phyloP scores from a whole-genome alignment of 176 grass and related monocot genomes.

The Zizania latifolia region DNA sequence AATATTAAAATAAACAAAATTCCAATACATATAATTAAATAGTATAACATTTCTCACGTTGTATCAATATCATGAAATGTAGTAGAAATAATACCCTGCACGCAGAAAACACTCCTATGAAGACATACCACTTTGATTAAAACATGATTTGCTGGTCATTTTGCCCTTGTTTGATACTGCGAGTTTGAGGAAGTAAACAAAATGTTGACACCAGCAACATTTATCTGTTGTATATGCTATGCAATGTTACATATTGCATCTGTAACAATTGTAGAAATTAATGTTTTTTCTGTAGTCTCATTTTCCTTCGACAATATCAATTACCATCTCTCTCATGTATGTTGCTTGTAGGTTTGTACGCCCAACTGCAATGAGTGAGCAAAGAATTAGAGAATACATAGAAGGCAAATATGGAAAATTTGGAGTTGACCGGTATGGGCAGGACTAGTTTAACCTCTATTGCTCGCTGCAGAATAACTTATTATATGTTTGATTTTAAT shows the following conservation, averaged over 20 bases:
- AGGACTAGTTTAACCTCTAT: slow-evolving; percentile 11
- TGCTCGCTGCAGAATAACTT: slow-evolving; percentile 9
- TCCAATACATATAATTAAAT: too few relatives aligned
- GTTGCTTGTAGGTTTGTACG: slow-evolving; percentile 61
- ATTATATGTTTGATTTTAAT: background rate
- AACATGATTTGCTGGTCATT: background rate
- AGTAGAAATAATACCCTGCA: too few relatives aligned
- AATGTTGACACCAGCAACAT: background rate
- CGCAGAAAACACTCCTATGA: too few relatives aligned
- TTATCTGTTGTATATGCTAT: background rate
- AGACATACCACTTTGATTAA: too few relatives aligned
- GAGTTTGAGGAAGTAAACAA: background rate
- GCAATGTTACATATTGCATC: background rate
- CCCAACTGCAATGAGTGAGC: slow-evolving; percentile 64
- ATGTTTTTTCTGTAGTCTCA: background rate
- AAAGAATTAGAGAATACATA: slow-evolving; percentile 76
- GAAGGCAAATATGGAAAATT: slow-evolving; percentile 95
- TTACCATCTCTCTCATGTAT: background rate
- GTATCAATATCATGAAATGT: too few relatives aligned
- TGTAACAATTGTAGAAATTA: background rate
- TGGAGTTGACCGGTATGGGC: slow-evolving; percentile 74
- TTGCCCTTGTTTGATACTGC: background rate
- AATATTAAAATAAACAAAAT: too few relatives aligned
- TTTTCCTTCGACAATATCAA: slow-evolving; percentile 10
- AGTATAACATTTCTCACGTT: too few relatives aligned